Base-by-base conservation (phyloP, 2,329 filamentous ascomycete species). In the Penicillium sclerotigenum region DNA sequence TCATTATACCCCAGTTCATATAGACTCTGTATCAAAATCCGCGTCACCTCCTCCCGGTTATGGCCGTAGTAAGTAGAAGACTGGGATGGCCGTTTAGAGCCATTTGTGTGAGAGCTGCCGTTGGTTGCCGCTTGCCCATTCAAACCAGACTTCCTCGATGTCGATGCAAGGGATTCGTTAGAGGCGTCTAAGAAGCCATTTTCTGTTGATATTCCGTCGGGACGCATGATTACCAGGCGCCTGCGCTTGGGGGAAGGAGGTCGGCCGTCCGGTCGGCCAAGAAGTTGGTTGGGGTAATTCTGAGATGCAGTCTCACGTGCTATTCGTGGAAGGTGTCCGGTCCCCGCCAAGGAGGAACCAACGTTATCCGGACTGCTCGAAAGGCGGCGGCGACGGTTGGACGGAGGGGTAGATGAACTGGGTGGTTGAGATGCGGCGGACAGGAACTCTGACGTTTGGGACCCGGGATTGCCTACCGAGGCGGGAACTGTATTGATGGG, bases 1-100 rank as follows among this genome's bases (percentile, higher is more conserved):
- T 80, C 79, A 57, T 86, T 80, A 70, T 97, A 97, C 2, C 94
- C 94, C 77, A 99, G 81, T 71, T 97, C 93, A 24, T 86, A 84
- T 61, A 99, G 77, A 34, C 91, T 89, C 74, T 99, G 94, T 67
- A 99, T 94, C 66, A 99, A 76, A 61, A 97, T 88, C 52, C 94
- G 83, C 5, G 93, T 96, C 42, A 97, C 88, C 77, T 99, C 93
- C 78, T 96, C 91, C 70, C 91, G 85, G 70, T 94, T 85, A 70
- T 97, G 93, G 18, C 91, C 92, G 68, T 86, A 88, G 72, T 95
- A 97, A 33, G 78, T 78, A 5, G 78, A 69, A 59, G 46, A 65
- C 57, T 31, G 64, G 58, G 45, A 66, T 58, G 37, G 65, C 52
- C 71, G 74, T 38, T 66, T 65, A 3, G 75, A 69, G 29, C 76